Percentiles rank a stretch among this genome's conserved stretches.
These are phyloP conservation scores for Pezicula neosporulosa DNA, from an alignment of 2,329 filamentous ascomycete species.

Conservation along the genomic window DNA sequence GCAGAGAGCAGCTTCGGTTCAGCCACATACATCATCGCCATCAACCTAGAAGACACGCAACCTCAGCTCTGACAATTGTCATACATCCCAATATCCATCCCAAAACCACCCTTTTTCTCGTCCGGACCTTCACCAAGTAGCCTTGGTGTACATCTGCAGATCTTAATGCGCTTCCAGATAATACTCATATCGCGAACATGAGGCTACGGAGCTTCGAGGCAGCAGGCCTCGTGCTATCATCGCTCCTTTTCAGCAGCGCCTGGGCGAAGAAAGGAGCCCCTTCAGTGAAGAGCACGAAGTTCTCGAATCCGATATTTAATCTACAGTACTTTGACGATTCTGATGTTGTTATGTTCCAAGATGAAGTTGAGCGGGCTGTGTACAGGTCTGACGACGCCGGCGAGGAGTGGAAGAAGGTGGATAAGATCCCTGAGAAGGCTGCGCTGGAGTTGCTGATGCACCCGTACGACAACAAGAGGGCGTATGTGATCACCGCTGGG, in stretches of 20 bases:
- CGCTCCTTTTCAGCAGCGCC: slow-evolving; percentile 20
- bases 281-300: slow-evolving; percentile 54
- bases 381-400: slow-evolving; percentile 82
- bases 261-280: slow-evolving; percentile 45
- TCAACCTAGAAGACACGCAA: neutral
- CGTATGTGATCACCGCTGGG: slow-evolving; percentile 71
- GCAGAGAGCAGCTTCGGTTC: neutral
- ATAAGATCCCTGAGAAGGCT: slow-evolving; percentile 60
- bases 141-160: slow-evolving; percentile 18
- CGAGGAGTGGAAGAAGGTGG: slow-evolving; percentile 66
- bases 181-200: slow-evolving; percentile 24
- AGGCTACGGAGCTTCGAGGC: slow-evolving; percentile 22
- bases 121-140: slow-evolving; percentile 3
- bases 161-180: slow-evolving; percentile 26
- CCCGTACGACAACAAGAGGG: slow-evolving; percentile 72
- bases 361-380: slow-evolving; percentile 59
- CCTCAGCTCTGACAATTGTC: neutral
- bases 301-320: slow-evolving; percentile 63
- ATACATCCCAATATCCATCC: neutral
- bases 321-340: slow-evolving; percentile 92
- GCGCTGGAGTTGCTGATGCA: slow-evolving; percentile 69
- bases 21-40: neutral
- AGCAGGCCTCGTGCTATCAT: slow-evolving; percentile 22
- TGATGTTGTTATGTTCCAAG: slow-evolving; percentile 74
- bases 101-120: neutral